phyloP scores from a whole-genome alignment of 805 yeast species.

The Clavispora vitiphila region DNA sequence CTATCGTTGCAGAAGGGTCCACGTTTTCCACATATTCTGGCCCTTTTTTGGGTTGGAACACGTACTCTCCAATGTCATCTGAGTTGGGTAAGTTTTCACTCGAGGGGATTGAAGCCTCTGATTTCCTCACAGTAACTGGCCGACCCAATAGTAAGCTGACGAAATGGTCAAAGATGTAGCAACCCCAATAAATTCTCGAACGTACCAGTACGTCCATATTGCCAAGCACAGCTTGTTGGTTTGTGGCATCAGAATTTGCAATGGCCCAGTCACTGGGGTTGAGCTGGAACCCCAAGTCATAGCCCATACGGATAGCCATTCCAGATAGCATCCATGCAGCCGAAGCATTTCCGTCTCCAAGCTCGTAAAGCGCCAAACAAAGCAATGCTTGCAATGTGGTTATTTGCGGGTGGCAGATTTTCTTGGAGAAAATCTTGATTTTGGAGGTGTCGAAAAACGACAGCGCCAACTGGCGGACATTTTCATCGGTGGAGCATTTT shows the following conservation, averaged over 20 bases:
- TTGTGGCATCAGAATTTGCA: neutral
- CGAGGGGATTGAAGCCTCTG: constrained; percentile 15
- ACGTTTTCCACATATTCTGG: constrained; percentile 6
- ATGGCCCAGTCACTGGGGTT: constrained; percentile 16
- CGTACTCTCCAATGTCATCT: constrained; percentile 9
- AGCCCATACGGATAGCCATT: constrained; percentile 18
- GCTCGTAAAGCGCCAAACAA: constrained; percentile 15
- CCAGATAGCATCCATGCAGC: constrained; percentile 19
- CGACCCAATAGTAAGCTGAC: constrained; percentile 17
- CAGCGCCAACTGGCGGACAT: constrained; percentile 7
- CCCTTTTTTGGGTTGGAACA: constrained; percentile 8
- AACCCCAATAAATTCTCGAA: constrained; percentile 17
- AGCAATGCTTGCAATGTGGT: constrained; percentile 16
- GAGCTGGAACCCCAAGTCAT: constrained; percentile 16
- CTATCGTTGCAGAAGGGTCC: constrained; percentile 13
- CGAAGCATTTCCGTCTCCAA: constrained; percentile 16
- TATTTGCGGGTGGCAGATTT: constrained; percentile 12
- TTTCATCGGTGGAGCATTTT: constrained; percentile 9
- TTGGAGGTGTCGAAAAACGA: constrained; percentile 13
- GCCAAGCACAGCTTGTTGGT: constrained; percentile 6
- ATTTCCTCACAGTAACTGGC: constrained; percentile 16
- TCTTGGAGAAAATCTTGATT: constrained; percentile 9
- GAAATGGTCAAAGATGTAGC: constrained; percentile 14
- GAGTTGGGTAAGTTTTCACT: constrained; percentile 15
- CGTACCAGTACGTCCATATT: constrained; percentile 12